Percentiles rank a stretch among this genome's conserved stretches.
phyloP scores from a whole-genome alignment of 2,329 filamentous ascomycete species.

The Xylaria sp. region DNA sequence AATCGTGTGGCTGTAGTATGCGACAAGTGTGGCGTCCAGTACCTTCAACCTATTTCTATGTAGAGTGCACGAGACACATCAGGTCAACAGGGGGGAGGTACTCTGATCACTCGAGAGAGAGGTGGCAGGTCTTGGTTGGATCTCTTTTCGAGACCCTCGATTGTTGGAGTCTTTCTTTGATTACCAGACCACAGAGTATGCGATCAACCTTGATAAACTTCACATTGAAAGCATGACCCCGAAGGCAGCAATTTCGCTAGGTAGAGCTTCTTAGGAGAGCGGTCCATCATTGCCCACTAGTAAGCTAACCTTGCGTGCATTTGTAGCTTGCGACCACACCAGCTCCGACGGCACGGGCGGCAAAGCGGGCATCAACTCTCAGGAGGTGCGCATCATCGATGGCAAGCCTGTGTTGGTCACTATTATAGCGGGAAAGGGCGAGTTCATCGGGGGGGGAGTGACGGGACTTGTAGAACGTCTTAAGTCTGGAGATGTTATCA shows the following conservation, averaged over 20 bases:
- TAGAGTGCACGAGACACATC: no score
- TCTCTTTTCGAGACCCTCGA: no score
- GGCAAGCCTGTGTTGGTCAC: slow-evolving; percentile 10
- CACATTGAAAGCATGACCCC: slow-evolving; percentile 11
- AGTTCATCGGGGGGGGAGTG: slow-evolving; percentile 19
- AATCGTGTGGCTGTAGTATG: no score
- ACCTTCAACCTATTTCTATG: no score
- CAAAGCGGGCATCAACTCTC: slow-evolving; percentile 2
- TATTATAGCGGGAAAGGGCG: slow-evolving; percentile 23
- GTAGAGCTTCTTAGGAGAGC: slow-evolving; percentile 6
- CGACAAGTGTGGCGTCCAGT: no score
- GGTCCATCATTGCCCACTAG: not conserved
- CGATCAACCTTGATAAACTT: slow-evolving; percentile 1
- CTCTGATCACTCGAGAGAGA: no score
- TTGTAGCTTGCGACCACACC: no score
- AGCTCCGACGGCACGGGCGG: slow-evolving; percentile 1
- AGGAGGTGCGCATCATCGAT: slow-evolving; percentile 14
- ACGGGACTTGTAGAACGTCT: slow-evolving; percentile 26
- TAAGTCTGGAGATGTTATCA: slow-evolving; percentile 32
- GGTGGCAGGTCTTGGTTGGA: no score
- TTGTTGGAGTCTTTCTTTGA: no score
- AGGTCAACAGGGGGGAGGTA: no score
- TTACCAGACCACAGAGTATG: slow-evolving; percentile 11
- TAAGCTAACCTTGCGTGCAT: no score
- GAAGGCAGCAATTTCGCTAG: slow-evolving; percentile 5